Evolutionary conservation across 2,329 filamentous ascomycete species (phyloP).

Genomic region (Exophiala spinifera): DNA sequence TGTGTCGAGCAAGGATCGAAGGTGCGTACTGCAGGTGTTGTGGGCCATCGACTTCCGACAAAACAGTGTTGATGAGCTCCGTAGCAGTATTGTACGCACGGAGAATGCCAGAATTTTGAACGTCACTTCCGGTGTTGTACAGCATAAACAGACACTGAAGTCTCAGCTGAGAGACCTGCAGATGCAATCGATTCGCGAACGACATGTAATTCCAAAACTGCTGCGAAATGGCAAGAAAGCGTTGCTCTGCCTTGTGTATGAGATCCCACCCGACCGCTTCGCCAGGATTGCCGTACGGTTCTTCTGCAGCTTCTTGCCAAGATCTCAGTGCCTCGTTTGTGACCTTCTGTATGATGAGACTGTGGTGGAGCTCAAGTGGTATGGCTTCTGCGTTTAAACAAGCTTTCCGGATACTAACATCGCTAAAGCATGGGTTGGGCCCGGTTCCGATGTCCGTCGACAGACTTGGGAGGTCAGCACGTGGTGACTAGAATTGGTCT

Average conservation of each 20-base stretch:
- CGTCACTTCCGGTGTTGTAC: background rate
- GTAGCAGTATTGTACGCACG: constrained; percentile 2
- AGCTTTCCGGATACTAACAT: constrained; percentile 1
- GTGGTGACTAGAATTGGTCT: background rate
- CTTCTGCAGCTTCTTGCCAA: background rate
- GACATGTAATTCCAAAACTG: background rate
- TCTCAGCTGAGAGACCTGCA: background rate
- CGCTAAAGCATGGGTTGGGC: constrained; percentile 1
- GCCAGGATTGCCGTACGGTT: background rate
- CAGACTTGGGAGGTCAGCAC: background rate
- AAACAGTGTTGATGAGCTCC: background rate
- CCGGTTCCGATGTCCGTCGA: constrained; percentile 1
- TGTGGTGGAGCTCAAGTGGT: constrained; percentile 1
- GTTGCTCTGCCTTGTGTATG: background rate
- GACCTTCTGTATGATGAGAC: constrained; percentile 4
- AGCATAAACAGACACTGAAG: constrained; percentile 3
- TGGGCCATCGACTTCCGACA: background rate
- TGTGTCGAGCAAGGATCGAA: background rate
- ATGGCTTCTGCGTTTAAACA: background rate
- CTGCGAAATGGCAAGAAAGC: background rate
- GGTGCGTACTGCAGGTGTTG: constrained; percentile 2
- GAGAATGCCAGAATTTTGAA: background rate
- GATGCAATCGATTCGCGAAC: constrained; percentile 1
- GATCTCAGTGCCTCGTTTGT: constrained; percentile 1
- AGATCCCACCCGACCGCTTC: background rate